Conservation (phyloP, 2,329 filamentous ascomycete genomes). For the Pyricularia pennisetigena region DNA sequence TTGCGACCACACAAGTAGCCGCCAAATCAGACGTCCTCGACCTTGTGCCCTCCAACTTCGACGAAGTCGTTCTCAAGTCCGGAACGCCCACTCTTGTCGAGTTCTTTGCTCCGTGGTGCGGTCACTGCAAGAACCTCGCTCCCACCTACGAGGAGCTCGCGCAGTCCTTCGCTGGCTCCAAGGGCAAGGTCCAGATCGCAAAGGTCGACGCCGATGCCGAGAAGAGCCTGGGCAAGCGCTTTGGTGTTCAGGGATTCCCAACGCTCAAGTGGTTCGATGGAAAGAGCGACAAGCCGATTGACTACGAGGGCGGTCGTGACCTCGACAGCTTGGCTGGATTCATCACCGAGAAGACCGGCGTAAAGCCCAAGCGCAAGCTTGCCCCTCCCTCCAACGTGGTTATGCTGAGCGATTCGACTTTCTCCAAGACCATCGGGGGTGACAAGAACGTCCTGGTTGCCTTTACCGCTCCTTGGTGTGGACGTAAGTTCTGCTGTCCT, state of each 20-base stretch:
- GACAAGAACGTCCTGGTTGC: conserved; percentile 90
- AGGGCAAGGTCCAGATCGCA: conserved; percentile 70
- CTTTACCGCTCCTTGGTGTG: conserved; percentile 97
- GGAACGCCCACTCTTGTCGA: conserved; percentile 94
- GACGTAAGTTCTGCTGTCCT: conserved; percentile 59
- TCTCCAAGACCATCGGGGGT: conserved; percentile 66
- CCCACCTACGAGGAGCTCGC: conserved; percentile 92
- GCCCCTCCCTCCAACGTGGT: conserved; percentile 65
- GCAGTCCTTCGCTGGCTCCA: conserved; percentile 58
- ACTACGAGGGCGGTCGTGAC: conserved; percentile 82
- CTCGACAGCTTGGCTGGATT: conserved; percentile 76
- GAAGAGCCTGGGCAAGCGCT: conserved; percentile 73
- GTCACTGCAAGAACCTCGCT: conserved; percentile 96
- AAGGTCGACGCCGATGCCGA: conserved; percentile 95
- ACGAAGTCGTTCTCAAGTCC: conserved; percentile 76
- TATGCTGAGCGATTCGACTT: conserved; percentile 70
- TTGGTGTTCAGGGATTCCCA: conserved; percentile 88
- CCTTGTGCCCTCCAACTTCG: conserved; percentile 84
- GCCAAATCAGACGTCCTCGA: conserved; percentile 82
- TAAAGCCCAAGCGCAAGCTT: conserved; percentile 69
- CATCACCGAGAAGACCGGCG: conserved; percentile 76
- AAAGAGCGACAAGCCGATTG: conserved; percentile 73
- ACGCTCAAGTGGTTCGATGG: conserved; percentile 98
- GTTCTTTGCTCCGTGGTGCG: conserved; percentile 98
- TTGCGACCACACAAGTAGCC: conserved; percentile 41